Evolutionary conservation across 2,329 filamentous ascomycete genomes (phyloP), one percentile per base, ranked within the genome.

Genomic region (Talaromyces sp.): DNA sequence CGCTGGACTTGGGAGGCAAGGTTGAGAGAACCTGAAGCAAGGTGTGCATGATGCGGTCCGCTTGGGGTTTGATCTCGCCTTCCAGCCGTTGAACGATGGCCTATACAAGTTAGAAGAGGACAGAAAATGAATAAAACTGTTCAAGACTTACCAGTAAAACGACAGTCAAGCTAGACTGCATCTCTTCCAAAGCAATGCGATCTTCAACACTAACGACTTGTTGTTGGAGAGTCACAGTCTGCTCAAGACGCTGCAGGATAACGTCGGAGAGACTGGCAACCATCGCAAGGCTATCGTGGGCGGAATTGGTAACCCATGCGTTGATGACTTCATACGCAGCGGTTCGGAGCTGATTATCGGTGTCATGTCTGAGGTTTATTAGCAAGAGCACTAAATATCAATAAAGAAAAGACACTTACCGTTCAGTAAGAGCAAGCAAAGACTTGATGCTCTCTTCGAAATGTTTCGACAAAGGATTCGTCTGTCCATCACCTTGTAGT

Each of bases 201-300:
- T 99, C 94, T 75, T 99, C 94, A 28, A 97, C 89, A 70, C 92
- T 97, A 65, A 97, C 92, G 60, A 97, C 91, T 77, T 99, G 94
- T 66, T 84, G 82, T 74, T 96, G 91, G 77, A 99, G 86, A 35
- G 88, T 86, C 56, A 97, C 81, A 0, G 94, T 97, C 73, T 91
- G 89, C 77, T 96, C 89, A 28, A 99, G 81, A 60, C 94, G 89
- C 78, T 95, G 89, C 61, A 99, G 84, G 64, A 97, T 89, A 57
- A 97, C 89, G 60, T 91, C 87, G 3, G 90, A 94, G 17, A 99
- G 82, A 39, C 85, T 85, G 25, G 88, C 92, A 67, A 99, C 85
- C 60, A 92, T 82, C 48, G 81, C 80, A 65, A 97, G 80, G 72
- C 89, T 95, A 68, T 97, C 91, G 60, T 88, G 87, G 22, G 92